Conservation (phyloP, 2,329 filamentous ascomycete genomes). For the Akanthomyces uredinophilus region DNA sequence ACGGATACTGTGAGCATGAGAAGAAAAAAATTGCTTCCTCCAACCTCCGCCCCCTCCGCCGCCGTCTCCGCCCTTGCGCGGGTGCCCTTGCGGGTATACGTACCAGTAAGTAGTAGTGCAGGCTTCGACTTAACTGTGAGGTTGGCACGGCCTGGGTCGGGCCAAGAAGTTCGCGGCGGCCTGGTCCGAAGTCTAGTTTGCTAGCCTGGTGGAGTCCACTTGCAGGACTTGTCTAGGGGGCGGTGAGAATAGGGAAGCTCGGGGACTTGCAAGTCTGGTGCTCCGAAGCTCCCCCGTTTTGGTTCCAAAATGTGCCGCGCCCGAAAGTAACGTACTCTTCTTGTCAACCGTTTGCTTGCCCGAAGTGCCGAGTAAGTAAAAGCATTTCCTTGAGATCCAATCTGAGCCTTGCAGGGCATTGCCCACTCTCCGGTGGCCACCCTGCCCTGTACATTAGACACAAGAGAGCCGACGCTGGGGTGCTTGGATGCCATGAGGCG, state of each 20-base stretch:
- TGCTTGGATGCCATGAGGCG: not conserved
- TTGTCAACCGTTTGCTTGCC: no score
- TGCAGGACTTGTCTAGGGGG: not conserved
- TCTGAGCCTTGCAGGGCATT: no score
- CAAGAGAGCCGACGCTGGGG: not conserved
- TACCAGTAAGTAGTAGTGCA: no score
- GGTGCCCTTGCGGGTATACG: no score
- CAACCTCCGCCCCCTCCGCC: not conserved
- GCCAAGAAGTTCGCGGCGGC: not conserved
- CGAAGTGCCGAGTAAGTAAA: no score
- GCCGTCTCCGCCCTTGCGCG: not conserved
- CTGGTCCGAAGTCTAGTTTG: constrained; percentile 3
- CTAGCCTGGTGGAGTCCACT: not conserved
- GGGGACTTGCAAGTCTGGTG: not conserved
- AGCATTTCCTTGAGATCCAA: no score
- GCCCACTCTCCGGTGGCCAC: no score
- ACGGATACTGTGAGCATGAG: no score
- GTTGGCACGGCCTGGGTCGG: not conserved
- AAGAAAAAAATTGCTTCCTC: not conserved
- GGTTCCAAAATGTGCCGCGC: no score
- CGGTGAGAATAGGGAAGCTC: not conserved
- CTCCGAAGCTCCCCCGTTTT: not conserved
- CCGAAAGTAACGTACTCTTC: no score
- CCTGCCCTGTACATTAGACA: no score
- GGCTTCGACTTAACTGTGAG: not conserved